Conservation (phyloP, 2,329 filamentous ascomycete genomes). For the Byssochlamys sp. region DNA sequence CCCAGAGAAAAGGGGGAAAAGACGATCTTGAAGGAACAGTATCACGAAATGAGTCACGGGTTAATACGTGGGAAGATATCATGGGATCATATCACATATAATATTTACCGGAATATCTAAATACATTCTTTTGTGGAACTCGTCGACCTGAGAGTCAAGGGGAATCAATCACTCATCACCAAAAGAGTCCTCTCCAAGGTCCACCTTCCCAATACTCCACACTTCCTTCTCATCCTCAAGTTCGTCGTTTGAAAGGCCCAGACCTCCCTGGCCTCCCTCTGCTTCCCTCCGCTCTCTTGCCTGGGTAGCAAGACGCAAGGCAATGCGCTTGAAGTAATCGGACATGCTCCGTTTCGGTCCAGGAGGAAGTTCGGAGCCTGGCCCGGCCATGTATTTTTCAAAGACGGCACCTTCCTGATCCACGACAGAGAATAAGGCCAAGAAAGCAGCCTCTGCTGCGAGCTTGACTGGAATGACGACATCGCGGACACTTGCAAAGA, state of each 20-base stretch:
- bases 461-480: slow-evolving; percentile 90
- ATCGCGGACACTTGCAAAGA: slow-evolving; percentile 86
- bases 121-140: slow-evolving; percentile 11
- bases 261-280: slow-evolving; percentile 74
- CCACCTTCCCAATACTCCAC: slow-evolving; percentile 87
- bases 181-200: slow-evolving; percentile 54
- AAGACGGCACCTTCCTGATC: slow-evolving; percentile 79
- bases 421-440: slow-evolving; percentile 80
- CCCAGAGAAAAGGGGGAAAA: not conserved
- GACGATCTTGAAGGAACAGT: not conserved
- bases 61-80: slow-evolving; percentile 1
- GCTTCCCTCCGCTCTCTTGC: slow-evolving; percentile 82
- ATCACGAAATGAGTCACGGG: not conserved
- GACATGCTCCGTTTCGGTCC: slow-evolving; percentile 79
- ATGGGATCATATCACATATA: not conserved
- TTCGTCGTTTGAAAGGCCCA: slow-evolving; percentile 84
- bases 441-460: slow-evolving; percentile 85
- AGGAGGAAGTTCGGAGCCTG: slow-evolving; percentile 56
- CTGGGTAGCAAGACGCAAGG: slow-evolving; percentile 71
- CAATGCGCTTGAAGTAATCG: slow-evolving; percentile 94
- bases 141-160: not conserved
- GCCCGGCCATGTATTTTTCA: slow-evolving; percentile 73
- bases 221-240: slow-evolving; percentile 89
- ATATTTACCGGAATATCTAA: slow-evolving; percentile 7
- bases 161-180: slow-evolving; percentile 21